Evolutionary conservation across 345 rosid species (phyloP).

Genomic region (Turnera subulata): DNA sequence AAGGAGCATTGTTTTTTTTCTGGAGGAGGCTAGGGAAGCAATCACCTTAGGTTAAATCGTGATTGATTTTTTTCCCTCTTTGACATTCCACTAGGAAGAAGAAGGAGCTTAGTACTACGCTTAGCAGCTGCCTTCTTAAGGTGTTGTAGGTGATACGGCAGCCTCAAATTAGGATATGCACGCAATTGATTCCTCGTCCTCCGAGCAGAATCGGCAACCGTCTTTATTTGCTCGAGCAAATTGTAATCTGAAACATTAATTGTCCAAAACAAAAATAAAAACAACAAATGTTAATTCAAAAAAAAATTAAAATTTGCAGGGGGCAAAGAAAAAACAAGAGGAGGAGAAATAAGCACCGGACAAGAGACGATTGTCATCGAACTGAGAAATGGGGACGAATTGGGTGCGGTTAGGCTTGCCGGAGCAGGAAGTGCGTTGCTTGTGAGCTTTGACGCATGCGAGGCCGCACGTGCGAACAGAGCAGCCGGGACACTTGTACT

Average conservation of each 20-base stretch:
- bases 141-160: slow-evolving; percentile 32
- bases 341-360: slow-evolving; percentile 58
- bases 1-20: not conserved
- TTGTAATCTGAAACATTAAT: slow-evolving; percentile 47
- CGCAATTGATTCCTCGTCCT: slow-evolving; percentile 51
- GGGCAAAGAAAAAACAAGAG: too few species aligned
- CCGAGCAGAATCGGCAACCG: slow-evolving; percentile 67
- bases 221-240: slow-evolving; percentile 77
- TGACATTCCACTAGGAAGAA: slow-evolving; percentile 73
- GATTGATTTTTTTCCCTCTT: slow-evolving; percentile 62
- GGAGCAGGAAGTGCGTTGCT: slow-evolving; percentile 65
- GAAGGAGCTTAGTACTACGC: slow-evolving; percentile 52
- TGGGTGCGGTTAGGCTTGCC: slow-evolving; percentile 56
- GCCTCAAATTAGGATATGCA: slow-evolving; percentile 25
- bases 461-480: slow-evolving; percentile 75
- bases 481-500: slow-evolving; percentile 90
- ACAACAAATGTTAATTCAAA: too few species aligned
- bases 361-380: slow-evolving; percentile 59
- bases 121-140: slow-evolving; percentile 54
- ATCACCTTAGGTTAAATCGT: slow-evolving; percentile 43
- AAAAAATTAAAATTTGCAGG: too few species aligned
- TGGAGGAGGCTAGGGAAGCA: not conserved
- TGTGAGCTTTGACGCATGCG: slow-evolving; percentile 75
- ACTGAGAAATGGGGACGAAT: slow-evolving; percentile 57
- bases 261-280: not conserved